Evolutionary conservation across 495 filamentous ascomycete genomes (phyloP), one percentile per base, ranked within the genome.

Genomic region (Terfezia claveryi): DNA sequence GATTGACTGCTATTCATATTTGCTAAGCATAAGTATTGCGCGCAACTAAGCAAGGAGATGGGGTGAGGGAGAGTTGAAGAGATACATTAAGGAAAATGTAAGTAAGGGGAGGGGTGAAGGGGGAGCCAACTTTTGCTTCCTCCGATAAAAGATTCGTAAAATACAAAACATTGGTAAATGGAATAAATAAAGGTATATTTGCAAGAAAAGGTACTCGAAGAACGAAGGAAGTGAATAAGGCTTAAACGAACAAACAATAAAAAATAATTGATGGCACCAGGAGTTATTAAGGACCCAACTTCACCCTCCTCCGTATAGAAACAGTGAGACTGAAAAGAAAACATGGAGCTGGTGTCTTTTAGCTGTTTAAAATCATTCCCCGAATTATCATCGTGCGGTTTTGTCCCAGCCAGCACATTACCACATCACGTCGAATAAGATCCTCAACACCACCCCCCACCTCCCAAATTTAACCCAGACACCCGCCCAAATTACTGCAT

Each of bases 171-270:
- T 14, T 37, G 32, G 44, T 17, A 51, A 32, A 57, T 23, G 52
- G 37, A 57, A 55, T 58, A 63, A 59, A 51, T 58, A 63, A 66
- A 46, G 41, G 58, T 56, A 57, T 56, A 61, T 52, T 64, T 58
- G 62, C 44, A 57, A 58, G 55, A 61, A 67, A 37, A 54, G 60
- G 57, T 53, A 49, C 49, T 38, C 52, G 54, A 57, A 37, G 32
- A 59, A 57, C 8, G 54, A 38, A 27, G 23, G 44, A 52, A 52
- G 58, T 59, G 56, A 53, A 55, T 5, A 46, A 46, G 41, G 41
- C 17, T 14, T 4, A 46, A 46, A 14, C 41, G 41, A 46, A 14
- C 14, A 14, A 46, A 46, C 41, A 46, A 46, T 6, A 20, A 20
- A 14, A 46, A 20, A 46, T 32, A 4, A 4, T n/a, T 32, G 7